A percentile compares a stretch with the other conserved stretches of the same genome.
Conservation (phyloP, 2,329 filamentous ascomycete species). For the Dothistroma pini region DNA sequence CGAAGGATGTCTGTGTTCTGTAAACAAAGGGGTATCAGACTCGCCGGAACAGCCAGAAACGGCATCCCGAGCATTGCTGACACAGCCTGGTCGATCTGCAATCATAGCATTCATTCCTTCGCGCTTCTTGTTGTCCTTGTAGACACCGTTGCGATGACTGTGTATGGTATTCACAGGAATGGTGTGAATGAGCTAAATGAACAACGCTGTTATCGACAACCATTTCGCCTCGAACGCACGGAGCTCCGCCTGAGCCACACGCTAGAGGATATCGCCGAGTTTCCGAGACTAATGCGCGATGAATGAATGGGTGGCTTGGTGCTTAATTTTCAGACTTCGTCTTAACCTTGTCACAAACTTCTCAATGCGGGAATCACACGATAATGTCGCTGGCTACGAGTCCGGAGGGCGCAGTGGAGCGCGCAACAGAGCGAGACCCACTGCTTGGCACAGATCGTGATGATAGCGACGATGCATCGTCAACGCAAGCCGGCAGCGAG, state of each 20-base stretch:
- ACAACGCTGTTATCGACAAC: background rate
- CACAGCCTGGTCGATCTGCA: too few species aligned
- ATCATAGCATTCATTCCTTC: too few species aligned
- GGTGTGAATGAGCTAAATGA: too few species aligned
- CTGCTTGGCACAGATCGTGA: background rate
- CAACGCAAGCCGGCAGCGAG: background rate
- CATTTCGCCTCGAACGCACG: background rate
- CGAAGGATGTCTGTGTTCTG: too few species aligned
- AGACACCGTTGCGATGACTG: too few species aligned
- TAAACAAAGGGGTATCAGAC: too few species aligned
- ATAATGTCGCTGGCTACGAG: background rate
- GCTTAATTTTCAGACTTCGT: background rate
- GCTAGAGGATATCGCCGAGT: background rate
- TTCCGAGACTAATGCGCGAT: background rate
- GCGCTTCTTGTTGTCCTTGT: too few species aligned
- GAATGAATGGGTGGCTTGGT: background rate
- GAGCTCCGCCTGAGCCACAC: background rate
- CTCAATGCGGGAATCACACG: background rate
- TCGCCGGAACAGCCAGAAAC: too few species aligned
- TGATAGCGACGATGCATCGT: background rate
- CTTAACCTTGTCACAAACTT: background rate
- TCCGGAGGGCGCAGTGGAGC: background rate
- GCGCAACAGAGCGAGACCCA: constrained; percentile 1
- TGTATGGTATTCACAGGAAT: too few species aligned
- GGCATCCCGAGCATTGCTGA: too few species aligned